phyloP scores from a whole-genome alignment of 495 filamentous ascomycete genomes.

The Xylaria palmicola region DNA sequence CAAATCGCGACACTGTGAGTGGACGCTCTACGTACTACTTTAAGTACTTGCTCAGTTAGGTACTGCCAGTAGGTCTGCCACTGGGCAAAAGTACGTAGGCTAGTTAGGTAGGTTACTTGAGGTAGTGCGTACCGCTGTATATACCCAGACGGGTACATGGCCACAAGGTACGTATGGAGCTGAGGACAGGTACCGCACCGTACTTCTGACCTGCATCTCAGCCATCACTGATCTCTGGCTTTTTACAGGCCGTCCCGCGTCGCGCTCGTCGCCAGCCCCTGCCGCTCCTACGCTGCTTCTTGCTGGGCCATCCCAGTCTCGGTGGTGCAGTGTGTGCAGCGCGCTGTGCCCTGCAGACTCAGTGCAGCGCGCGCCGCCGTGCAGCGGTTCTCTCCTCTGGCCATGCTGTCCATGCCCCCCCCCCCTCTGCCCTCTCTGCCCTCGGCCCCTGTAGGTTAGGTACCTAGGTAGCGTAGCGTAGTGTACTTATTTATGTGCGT shows the following conservation, averaged over 20 bases:
- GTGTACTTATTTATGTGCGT: conserved; percentile 6
- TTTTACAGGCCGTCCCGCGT: conserved; percentile 18
- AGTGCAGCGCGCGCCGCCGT: conserved; percentile 9
- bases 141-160: background rate
- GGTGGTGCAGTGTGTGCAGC: conserved; percentile 24
- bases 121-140: background rate
- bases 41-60: too few relatives aligned
- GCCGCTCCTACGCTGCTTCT: conserved; percentile 4
- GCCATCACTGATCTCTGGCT: conserved; percentile 15
- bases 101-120: too few relatives aligned
- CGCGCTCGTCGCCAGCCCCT: conserved; percentile 16
- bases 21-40: background rate
- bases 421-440: background rate
- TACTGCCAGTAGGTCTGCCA: too few relatives aligned
- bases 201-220: conserved; percentile 19
- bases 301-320: conserved; percentile 34
- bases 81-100: too few relatives aligned
- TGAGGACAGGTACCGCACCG: background rate
- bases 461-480: background rate
- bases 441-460: background rate
- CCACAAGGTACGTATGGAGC: background rate
- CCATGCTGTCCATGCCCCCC: too few relatives aligned
- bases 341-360: too few relatives aligned
- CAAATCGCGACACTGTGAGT: conserved; percentile 10
- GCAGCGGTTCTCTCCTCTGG: conserved; percentile 4